Conservation (phyloP, 78 protist species). For the Dictyostelium purpureum region DNA sequence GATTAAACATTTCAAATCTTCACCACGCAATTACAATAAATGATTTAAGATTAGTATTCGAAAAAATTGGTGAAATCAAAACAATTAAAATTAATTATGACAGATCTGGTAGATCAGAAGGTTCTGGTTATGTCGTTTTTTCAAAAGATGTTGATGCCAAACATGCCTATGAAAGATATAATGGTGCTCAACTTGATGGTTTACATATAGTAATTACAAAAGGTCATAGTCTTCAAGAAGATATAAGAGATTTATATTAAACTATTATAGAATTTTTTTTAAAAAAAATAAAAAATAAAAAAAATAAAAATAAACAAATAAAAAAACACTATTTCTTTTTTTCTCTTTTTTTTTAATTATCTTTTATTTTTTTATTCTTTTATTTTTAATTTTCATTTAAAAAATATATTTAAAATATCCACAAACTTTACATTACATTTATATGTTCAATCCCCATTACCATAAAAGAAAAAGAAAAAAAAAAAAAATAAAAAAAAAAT, state of each 20-base stretch:
- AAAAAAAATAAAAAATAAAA: not conserved
- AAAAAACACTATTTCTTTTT: not conserved
- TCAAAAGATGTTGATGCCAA: conserved; percentile 13
- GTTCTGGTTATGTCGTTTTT: conserved; percentile 42
- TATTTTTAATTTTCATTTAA: no score
- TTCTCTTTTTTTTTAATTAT: not conserved
- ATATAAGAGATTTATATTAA: not conserved
- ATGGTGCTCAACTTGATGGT: conserved; percentile 22
- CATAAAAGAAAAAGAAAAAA: no score
- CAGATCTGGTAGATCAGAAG: conserved; percentile 20
- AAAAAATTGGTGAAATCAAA: conserved; percentile 36
- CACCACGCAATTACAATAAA: not conserved
- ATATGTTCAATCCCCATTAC: no score
- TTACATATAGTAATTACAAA: not conserved
- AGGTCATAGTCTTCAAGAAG: conserved; percentile 12
- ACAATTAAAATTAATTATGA: conserved; percentile 32
- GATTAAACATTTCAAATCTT: conserved; percentile 38
- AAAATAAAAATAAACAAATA: not conserved
- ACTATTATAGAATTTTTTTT: not conserved
- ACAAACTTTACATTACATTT: no score
- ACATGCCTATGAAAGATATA: not conserved
- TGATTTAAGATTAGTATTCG: conserved; percentile 21
- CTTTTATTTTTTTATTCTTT: no score
- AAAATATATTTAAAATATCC: no score
- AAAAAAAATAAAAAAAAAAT: no score